Evolutionary conservation across 441 rosid genomes (phyloP), one percentile per base, ranked within the genome.

Genomic region (Francoa sonchifolia): DNA sequence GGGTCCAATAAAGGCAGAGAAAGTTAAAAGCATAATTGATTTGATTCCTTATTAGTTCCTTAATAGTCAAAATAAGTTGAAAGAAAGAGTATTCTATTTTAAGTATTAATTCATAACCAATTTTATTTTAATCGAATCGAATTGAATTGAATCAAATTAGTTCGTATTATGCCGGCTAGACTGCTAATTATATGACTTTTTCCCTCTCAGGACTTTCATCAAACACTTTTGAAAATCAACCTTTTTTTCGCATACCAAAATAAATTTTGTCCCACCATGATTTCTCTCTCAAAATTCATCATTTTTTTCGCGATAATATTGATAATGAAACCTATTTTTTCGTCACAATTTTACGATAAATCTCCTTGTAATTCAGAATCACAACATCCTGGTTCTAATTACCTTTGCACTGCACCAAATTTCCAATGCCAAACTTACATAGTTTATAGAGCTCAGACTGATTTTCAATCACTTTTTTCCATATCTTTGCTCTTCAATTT

Each of bases 401-500:
- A 53, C 55, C 12, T 42, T 6, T 59, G 65, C 41, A 37, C n/a
- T 34, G 11, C 42, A 1, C 5, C 13, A 19, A 1, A 22, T 27
- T n/a, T n/a, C 10, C 37, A 33, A 1, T 65, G 63, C 48, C 5
- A 44, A 0, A 44, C 70, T 34, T 59, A 28, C 16, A 3, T 65
- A 18, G 46, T 36, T 28, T 65, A 52, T 28, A 47, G 59, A 19
- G 66, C 62, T 33, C 66, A 65, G 31, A 21, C 34, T n/a, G 33
- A 39, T 48, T 65, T 51, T 50, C 39, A 29, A 13, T 32, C 54
- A 16, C 4, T 55, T 23, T 34, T 59, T 31, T 55, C 62, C 5
- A 44, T 59, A 29, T 29, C 66, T 7, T 44, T 54, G 18, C 66
- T 65, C 19, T 65, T 65, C 50, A 48, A 44, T 40, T 2, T 39